Evolutionary conservation across 805 yeast genomes (phyloP), one percentile per base, ranked within the genome.

Genomic region (Pichia kluyveri): DNA sequence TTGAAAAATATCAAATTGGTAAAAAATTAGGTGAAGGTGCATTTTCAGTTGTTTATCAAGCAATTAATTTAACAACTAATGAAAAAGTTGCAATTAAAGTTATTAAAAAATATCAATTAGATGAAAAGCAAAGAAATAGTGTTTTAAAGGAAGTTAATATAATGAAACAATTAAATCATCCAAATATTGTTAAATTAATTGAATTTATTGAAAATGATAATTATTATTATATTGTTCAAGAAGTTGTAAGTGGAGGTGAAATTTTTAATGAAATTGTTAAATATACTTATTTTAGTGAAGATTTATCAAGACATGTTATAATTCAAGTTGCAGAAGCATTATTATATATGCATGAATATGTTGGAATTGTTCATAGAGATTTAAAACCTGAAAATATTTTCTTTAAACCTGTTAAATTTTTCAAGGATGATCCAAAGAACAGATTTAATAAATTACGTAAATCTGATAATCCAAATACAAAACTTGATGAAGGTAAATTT

Each of bases 401-500:
- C 38, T 86, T 73, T 62, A 74, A 75, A 47, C 82, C 84, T 12
- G 80, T 83, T 47, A 79, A 72, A 5, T 66, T 69, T 43, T 62
- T 69, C 4, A 44, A 48, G 17, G 51, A 48, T 14, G 51, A 48
- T 30, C 80, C 86, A 5, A 45, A 50, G 11, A 65, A 70, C 8
- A 50, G 54, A 17, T 30, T 49, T 4, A 46, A 45, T 19, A 67
- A 64, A 48, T 69, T 77, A 36, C 69, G 91, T 46, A 73, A 70
- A 54, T 77, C 84, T 12, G 95, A 86, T 63, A 93, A 86, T 61
- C 77, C 77, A 15, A 69, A 76, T 37, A 60, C 79, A 14, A 86
- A 93, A 62, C 68, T 71, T 14, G 97, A 91, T 61, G 99, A 93
- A 69, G 99, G 99, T 46, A 78, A 75, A 51, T 93, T 90, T 57